Conservation (phyloP, 148 eudicot species). For the Vaccinium darrowii region DNA sequence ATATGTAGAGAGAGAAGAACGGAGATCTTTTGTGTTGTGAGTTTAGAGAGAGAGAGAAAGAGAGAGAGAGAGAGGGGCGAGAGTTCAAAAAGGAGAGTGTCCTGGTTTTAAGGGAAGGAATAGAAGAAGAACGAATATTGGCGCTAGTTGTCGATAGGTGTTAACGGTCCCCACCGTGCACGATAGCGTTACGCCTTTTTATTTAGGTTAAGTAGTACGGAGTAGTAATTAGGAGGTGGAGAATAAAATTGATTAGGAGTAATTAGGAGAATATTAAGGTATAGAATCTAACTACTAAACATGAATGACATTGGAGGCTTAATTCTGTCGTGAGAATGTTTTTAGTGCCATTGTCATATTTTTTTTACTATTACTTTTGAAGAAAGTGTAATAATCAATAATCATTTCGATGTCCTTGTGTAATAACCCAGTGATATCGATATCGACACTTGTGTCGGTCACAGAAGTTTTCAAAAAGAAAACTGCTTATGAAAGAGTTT, state of each 20-base stretch:
- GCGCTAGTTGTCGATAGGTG: not conserved
- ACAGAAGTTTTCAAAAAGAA: too few relatives aligned
- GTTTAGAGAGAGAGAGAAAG: constrained; percentile 18
- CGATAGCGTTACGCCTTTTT: not conserved
- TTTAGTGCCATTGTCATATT: not conserved
- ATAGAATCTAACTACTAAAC: not conserved
- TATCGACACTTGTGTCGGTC: too few relatives aligned
- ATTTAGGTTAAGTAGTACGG: not conserved
- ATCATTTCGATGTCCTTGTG: not conserved
- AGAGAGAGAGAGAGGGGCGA: constrained; percentile 22
- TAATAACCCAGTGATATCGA: not conserved
- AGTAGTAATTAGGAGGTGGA: not conserved
- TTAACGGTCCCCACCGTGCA: constrained; percentile 9
- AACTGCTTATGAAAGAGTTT: too few relatives aligned
- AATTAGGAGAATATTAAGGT: not conserved
- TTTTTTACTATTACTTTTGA: not conserved
- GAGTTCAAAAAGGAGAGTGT: not conserved
- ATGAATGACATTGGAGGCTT: constrained; percentile 4
- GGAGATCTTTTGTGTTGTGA: not conserved
- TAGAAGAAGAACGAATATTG: constrained; percentile 34
- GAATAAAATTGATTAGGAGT: not conserved
- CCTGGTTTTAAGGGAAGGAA: constrained; percentile 17
- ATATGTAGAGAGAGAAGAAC: not conserved
- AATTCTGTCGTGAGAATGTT: constrained; percentile 3
- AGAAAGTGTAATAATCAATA: not conserved